Conservation (phyloP, 2,329 filamentous ascomycete genomes). For the Epichloe aotearoae region DNA sequence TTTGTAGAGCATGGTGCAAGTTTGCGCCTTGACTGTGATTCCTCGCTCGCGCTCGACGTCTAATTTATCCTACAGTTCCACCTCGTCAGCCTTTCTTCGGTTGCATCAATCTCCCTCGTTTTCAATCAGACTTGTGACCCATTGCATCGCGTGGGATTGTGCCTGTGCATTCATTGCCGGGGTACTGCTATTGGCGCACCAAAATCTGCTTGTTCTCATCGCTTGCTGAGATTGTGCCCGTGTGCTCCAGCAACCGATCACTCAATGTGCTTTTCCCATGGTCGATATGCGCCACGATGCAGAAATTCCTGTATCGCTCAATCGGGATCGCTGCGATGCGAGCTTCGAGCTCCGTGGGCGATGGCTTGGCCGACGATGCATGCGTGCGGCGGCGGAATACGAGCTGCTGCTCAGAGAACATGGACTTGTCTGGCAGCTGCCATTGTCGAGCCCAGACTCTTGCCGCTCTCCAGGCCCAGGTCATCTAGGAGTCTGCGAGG, state of each 20-base stretch:
- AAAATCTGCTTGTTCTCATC: slow-evolving; percentile 83
- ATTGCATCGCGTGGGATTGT: background rate
- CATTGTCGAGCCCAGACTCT: slow-evolving; percentile 25
- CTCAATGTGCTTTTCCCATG: slow-evolving; percentile 96
- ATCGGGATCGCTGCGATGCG: slow-evolving; percentile 65
- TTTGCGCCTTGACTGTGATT: slow-evolving; percentile 98
- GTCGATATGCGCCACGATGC: slow-evolving; percentile 96
- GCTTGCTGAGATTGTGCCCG: slow-evolving; percentile 78
- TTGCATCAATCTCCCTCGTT: background rate
- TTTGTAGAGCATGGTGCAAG: slow-evolving; percentile 93
- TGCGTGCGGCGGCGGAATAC: slow-evolving; percentile 6
- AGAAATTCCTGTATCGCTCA: slow-evolving; percentile 82
- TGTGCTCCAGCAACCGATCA: slow-evolving; percentile 84
- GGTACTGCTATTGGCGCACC: slow-evolving; percentile 14
- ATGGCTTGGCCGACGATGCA: slow-evolving; percentile 15
- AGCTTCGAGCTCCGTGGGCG: slow-evolving; percentile 21
- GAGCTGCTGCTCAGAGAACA: slow-evolving; percentile 4
- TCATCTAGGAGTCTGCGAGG: slow-evolving; percentile 19
- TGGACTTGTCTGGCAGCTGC: slow-evolving; percentile 9
- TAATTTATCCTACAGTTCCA: slow-evolving; percentile 55
- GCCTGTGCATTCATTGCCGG: too few species aligned
- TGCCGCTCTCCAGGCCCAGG: slow-evolving; percentile 22
- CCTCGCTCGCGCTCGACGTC: slow-evolving; percentile 51
- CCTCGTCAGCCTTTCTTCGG: background rate
- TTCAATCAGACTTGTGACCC: background rate